Percentiles rank a stretch among this genome's conserved stretches.
Conservation (phyloP, 2,329 filamentous ascomycete genomes). For the Colletotrichum shisoi region DNA sequence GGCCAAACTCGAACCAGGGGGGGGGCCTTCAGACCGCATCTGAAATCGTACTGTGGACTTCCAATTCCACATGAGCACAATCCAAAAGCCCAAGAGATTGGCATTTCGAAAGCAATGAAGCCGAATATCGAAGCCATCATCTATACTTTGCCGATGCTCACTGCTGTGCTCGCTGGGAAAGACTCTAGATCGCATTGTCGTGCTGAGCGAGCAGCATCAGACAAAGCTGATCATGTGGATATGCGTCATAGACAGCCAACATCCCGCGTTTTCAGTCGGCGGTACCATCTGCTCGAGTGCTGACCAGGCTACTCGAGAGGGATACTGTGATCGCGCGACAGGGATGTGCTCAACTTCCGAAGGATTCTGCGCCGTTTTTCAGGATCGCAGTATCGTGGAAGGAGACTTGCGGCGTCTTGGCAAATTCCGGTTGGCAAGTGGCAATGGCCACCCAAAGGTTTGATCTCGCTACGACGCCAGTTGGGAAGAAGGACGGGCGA, state of each 20-base stretch:
- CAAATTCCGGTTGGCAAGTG: constrained; percentile 29
- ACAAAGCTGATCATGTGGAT: constrained; percentile 32
- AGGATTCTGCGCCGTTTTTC: constrained; percentile 45
- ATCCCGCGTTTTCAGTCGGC: constrained; percentile 42
- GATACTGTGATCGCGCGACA: constrained; percentile 57
- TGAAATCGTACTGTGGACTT: constrained; percentile 4
- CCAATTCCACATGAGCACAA: not conserved
- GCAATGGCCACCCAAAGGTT: constrained; percentile 31
- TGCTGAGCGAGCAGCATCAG: constrained; percentile 21
- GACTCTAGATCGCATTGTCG: constrained; percentile 21
- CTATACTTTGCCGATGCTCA: constrained; percentile 53
- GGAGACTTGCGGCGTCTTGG: constrained; percentile 44
- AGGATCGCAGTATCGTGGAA: constrained; percentile 45
- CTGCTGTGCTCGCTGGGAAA: constrained; percentile 60
- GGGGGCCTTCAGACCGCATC: not conserved
- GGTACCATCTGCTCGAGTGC: constrained; percentile 49
- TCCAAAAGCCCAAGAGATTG: constrained; percentile 9
- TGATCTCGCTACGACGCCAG: constrained; percentile 40
- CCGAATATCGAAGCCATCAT: constrained; percentile 29
- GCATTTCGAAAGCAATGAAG: constrained; percentile 31
- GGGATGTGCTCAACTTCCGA: constrained; percentile 68
- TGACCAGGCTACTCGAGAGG: constrained; percentile 62
- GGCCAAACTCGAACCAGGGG: constrained; percentile 15
- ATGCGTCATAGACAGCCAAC: constrained; percentile 39
- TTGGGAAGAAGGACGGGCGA: constrained; percentile 51